These are phyloP conservation scores for Lactarius psammicola DNA, from an alignment of 768 basidiomycete species.

Conservation along the genomic window DNA sequence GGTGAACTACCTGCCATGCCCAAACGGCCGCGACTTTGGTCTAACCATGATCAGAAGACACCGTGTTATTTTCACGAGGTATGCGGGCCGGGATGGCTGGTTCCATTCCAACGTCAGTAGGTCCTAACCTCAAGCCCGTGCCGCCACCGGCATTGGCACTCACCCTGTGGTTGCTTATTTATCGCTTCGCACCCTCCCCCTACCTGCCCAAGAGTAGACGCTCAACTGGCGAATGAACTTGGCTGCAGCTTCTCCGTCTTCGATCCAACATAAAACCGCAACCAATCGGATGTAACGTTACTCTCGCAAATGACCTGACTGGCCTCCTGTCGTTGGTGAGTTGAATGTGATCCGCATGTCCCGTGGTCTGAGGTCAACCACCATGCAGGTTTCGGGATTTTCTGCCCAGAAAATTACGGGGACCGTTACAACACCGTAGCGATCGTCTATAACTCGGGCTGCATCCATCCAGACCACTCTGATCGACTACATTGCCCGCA, in stretches of 20 bases:
- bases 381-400: not conserved
- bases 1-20: not conserved
- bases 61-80: not conserved
- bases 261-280: conserved; percentile 10
- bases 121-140: conserved; percentile 9
- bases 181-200: not conserved
- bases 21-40: not conserved
- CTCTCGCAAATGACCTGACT: not conserved
- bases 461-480: conserved; percentile 15
- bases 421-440: conserved; percentile 6
- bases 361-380: not conserved
- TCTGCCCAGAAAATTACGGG: conserved; percentile 9
- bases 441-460: conserved; percentile 16
- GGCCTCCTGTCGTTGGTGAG: conserved; percentile 8
- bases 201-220: conserved; percentile 5
- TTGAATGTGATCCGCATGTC: not conserved
- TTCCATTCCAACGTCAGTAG: not conserved
- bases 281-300: conserved; percentile 7
- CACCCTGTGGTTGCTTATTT: not conserved
- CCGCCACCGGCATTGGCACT: not conserved
- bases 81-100: not conserved
- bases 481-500: conserved; percentile 17
- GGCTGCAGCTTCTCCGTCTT: not conserved
- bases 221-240: not conserved
- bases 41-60: not conserved